Evolutionary conservation across 495 filamentous ascomycete species (phyloP), one percentile per base, ranked within the genome.

Genomic region (Hypoxylon lienhwacheense): DNA sequence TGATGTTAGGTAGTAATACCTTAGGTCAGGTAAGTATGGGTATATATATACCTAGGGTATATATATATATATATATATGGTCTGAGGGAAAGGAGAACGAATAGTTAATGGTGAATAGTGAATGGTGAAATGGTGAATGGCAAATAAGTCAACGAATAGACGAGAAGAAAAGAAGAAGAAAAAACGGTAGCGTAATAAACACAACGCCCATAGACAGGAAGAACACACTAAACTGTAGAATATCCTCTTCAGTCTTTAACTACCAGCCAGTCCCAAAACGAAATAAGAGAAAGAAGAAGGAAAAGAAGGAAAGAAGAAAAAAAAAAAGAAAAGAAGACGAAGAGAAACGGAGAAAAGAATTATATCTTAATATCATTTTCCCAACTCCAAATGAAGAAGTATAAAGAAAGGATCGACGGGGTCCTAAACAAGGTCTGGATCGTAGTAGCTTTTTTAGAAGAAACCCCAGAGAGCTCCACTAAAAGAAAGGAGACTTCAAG

Each of bases 401-500:
- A 24, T 41, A 16, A 42, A 49, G 50, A 54, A 59, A 59, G 55
- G 55, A 59, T 59, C 55, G 47, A 52, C 55, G 42, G 42, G 17
- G 42, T 21, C 21, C 24, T 8, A 17, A 17, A 14, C 12, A 10
- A 15, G 54, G 48, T 26, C 49, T 48, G 49, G 55, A 53, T 48
- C 48, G 47, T 24, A 59, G 29, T 40, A 48, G 42, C 42, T 37
- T 43, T 26, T 32, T 17, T n/a, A 46, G 31, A 35, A 8, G 17
- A 42, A 43, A 14, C 19, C 12, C 19, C 20, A 43, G 4, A n/a
- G 12, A 32, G 24, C 39, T 14, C 55, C 49, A 39, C 28, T 44
- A 59, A 54, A 54, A 59, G 44, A 59, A 59, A 59, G 55, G 55
- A 59, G 55, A 52, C 34, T n/a, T n/a, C n/a, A n/a, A n/a, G n/a